phyloP scores from a whole-genome alignment of 305 asterid species.

The Fraxinus floribunda region DNA sequence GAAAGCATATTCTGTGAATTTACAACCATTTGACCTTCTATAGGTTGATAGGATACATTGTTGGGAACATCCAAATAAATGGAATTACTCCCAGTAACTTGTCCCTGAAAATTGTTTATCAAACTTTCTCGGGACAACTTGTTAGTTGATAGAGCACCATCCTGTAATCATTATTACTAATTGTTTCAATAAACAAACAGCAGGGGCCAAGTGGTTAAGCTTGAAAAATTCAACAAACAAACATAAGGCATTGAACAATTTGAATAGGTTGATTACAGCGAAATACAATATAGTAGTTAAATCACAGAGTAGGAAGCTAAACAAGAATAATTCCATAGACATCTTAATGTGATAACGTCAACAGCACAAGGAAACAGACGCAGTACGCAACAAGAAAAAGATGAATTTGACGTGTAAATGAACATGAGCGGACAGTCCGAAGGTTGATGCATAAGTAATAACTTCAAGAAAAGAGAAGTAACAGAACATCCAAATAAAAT shows the following conservation, averaged over 20 bases:
- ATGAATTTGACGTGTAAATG: background rate
- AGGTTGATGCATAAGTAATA: background rate
- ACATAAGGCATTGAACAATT: background rate
- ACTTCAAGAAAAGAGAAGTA: background rate
- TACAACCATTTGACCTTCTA: constrained; percentile 29
- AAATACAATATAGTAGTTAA: background rate
- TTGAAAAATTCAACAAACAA: constrained; percentile 10
- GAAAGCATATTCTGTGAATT: constrained; percentile 35
- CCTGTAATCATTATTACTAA: constrained; percentile 22
- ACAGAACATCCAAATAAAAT: background rate
- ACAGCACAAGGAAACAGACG: background rate
- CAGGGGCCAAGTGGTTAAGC: background rate
- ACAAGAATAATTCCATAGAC: background rate
- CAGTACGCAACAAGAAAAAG: background rate
- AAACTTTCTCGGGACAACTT: constrained; percentile 37
- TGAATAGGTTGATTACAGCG: background rate
- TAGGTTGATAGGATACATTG: constrained; percentile 35
- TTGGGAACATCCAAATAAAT: constrained; percentile 27
- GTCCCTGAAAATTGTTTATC: constrained; percentile 36
- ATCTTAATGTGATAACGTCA: background rate
- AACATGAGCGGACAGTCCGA: background rate
- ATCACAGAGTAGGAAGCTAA: background rate
- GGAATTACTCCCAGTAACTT: constrained; percentile 38
- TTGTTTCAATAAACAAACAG: constrained; percentile 13
- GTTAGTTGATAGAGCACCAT: constrained; percentile 37